These are phyloP conservation scores for Lipomyces sp. DNA, from an alignment of 805 yeast genomes.

Conservation along the genomic window DNA sequence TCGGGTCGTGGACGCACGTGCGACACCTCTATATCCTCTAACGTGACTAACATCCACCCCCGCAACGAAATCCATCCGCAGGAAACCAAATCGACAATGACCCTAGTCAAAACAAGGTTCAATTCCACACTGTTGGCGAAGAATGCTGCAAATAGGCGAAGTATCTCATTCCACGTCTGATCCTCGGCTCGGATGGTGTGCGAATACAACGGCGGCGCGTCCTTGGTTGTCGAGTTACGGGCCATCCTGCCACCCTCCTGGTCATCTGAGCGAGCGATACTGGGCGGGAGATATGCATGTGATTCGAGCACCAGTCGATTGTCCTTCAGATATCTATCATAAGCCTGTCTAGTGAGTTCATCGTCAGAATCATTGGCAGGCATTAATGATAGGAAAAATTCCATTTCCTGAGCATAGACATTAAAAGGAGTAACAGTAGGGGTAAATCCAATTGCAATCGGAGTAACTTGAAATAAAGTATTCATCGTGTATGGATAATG, in stretches of 20 bases:
- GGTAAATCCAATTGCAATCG: conserved; percentile 22
- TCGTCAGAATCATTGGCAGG: conserved; percentile 17
- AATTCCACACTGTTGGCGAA: conserved; percentile 41
- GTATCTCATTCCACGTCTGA: conserved; percentile 19
- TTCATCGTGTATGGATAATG: conserved; percentile 41
- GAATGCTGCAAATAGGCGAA: conserved; percentile 27
- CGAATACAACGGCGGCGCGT: conserved; percentile 13
- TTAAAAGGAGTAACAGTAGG: conserved; percentile 27
- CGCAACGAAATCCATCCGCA: conserved; percentile 40
- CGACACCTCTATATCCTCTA: conserved; percentile 30
- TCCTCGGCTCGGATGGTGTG: conserved; percentile 28
- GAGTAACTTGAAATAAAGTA: conserved; percentile 25
- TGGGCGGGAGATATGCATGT: conserved; percentile 32
- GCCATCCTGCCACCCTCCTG: background rate
- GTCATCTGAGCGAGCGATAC: background rate
- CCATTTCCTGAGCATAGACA: conserved; percentile 32
- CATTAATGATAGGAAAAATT: conserved; percentile 25
- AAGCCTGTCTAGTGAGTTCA: conserved; percentile 21
- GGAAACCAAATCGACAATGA: conserved; percentile 39
- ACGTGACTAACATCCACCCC: conserved; percentile 36
- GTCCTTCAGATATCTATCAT: conserved; percentile 35
- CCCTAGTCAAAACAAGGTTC: conserved; percentile 40
- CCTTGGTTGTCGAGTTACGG: background rate
- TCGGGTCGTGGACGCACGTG: conserved; percentile 21
- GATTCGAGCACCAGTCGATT: conserved; percentile 30